Evolutionary conservation across 2,329 filamentous ascomycete genomes (phyloP).

Genomic region (Sporothrix schenckii): DNA sequence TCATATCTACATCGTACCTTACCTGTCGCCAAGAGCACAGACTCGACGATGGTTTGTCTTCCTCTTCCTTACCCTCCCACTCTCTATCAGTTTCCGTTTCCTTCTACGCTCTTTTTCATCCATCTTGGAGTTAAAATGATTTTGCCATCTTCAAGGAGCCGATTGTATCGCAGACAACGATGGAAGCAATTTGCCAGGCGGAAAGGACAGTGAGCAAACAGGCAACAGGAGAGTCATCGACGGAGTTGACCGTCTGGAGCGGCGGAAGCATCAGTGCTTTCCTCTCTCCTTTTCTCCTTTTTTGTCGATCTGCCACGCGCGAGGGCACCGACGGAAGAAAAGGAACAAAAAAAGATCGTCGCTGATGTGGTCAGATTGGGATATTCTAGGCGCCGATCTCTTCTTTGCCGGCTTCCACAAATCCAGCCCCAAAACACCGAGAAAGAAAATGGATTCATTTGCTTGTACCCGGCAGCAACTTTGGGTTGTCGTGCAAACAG

Average conservation of each 20-base stretch:
- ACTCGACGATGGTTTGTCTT: constrained; percentile 6
- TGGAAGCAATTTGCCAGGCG: constrained; percentile 4
- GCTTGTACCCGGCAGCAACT: constrained; percentile 17
- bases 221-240: not conserved
- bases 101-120: too few species aligned
- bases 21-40: constrained; percentile 9
- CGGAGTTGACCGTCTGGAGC: not conserved
- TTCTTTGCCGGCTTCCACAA: not conserved
- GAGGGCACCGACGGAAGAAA: not conserved
- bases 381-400: constrained; percentile 15
- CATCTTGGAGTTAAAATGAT: too few species aligned
- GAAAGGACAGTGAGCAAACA: not conserved
- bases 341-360: constrained; percentile 14
- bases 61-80: not conserved
- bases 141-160: too few species aligned
- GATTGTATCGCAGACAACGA: not conserved
- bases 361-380: constrained; percentile 2
- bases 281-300: not conserved
- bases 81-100: not conserved
- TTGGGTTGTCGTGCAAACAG: not conserved
- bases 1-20: not conserved
- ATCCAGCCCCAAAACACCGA: not conserved
- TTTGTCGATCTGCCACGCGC: constrained; percentile 16
- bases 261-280: not conserved
- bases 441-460: not conserved